Conservation (phyloP, 2,329 filamentous ascomycete species). For the Cytospora leucostoma region DNA sequence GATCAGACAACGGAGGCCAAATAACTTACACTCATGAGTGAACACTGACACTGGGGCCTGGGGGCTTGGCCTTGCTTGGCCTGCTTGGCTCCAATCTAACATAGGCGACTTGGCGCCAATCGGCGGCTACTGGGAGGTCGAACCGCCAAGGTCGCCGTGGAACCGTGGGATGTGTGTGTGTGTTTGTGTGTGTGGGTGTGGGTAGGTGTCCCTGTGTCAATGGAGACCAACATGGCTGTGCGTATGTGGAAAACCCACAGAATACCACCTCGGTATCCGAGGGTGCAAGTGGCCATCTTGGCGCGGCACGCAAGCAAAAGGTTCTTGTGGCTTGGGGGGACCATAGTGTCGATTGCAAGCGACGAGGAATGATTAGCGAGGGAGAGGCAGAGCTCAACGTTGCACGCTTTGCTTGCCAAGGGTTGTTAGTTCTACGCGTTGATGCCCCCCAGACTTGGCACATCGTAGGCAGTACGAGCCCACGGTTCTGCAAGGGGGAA, state of each 20-base stretch:
- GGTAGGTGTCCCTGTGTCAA: too few species aligned
- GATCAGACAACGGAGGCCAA: too few species aligned
- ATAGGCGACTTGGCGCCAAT: conserved; percentile 22
- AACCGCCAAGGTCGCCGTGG: conserved; percentile 19
- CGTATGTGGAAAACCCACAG: background rate
- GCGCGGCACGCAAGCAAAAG: conserved; percentile 4
- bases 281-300: conserved; percentile 21
- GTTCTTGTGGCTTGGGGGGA: too few species aligned
- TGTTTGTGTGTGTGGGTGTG: background rate
- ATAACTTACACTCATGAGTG: too few species aligned
- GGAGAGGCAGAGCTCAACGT: background rate
- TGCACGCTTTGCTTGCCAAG: background rate
- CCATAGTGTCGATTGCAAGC: background rate
- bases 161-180: conserved; percentile 7
- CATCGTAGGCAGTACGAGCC: background rate
- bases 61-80: background rate
- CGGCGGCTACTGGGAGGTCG: conserved; percentile 15
- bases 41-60: too few species aligned
- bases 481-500: background rate
- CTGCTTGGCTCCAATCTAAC: background rate
- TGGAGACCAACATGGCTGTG: background rate
- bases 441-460: background rate
- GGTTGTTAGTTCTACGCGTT: background rate
- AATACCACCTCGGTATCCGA: conserved; percentile 3
- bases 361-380: background rate